Base-by-base conservation (phyloP, 2,329 filamentous ascomycete species). In the Elsinoe batatas region DNA sequence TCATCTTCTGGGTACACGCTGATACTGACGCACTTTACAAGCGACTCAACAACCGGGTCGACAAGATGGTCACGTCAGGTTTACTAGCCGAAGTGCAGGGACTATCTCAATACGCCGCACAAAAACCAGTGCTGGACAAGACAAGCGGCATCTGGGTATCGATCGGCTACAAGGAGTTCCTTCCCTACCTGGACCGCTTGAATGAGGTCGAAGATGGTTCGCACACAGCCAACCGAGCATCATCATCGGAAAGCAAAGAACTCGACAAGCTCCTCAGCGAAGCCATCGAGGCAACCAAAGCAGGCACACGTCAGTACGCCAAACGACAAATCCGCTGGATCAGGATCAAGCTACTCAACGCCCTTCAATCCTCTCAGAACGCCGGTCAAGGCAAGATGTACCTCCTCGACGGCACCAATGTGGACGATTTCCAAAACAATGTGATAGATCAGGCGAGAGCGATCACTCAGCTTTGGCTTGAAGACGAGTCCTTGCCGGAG, bases 141-240 rank as follows among this genome's bases (percentile, higher is more conserved):
- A 87, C 81, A 1, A 82, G 84, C 54, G 94, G 93, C 0, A 94
- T 98, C 42, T 98, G 91, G 90, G 87, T 95, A 54, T 93, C 91
- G 1, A 98, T 98, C 59, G 93, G 93, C 1, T 96, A 90, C 71
- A 96, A 94, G 67, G 89, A 98, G 66, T 86, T 97, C 65, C 79
- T 87, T 57, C 77, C 81, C 0, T 95, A 90, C 64, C 72, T 91
- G 18, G 38, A 58, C 10, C 20, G 26, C 12, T 12, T 7, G 3
- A 8, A 12, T 69, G 68, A 3, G 26, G 42, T 49, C 26, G 56
- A 58, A 2, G 63, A 71, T 61, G 59, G 68, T 64, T 12, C 18
- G 3, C 5, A 12, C 17, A 44, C n/a, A 11, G 40, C 10, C 18
- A 11, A n/a, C 3, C 18, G 3, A n/a, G 40, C 2, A 26, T 4